Evolutionary conservation across 768 basidiomycete genomes (phyloP), one percentile per base, ranked within the genome.

Genomic region (Leccinellum albellum): DNA sequence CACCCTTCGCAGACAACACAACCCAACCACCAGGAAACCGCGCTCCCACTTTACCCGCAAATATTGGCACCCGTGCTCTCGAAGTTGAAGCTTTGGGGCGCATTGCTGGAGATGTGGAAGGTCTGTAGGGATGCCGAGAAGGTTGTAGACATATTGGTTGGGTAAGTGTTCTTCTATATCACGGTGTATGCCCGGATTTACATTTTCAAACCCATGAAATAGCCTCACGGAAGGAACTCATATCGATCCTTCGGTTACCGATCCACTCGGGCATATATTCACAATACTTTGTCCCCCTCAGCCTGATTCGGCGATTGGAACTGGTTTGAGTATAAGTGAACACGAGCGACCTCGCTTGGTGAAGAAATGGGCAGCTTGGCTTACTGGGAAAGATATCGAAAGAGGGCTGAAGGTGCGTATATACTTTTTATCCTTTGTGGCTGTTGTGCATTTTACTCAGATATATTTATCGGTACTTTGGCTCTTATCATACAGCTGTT

Each of bases 361-460:
- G 4, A 85, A 88, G 59, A 79, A 81, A 51, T 94, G 93, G 85
- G 88, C 83, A 3, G 72, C 91, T 8, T 96, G 94, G 94, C 73
- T 97, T 21, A 79, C 85, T 3, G 82, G 80, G 61, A 79, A 80
- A 35, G 85, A 91, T 70, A 75, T 83, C 1, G 85, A 88, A 24
- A 82, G 79, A 45, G 92, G 87, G 4, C 70, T 97, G 24, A 84
- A 85, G 75, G 92, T 90, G 59, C 48, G 67, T 63, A 46, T 44
- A 48, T 37, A 17, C 15, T 33, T 46, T 23, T 40, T 6, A 10
- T 45, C 48, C n/a, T 8, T 6, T 6, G 23, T 14, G 1, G 21
- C 14, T 46, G 5, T 26, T 12, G 40, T 47, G 50, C 33, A 15
- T 47, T 13, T 32, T 26, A n/a, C 44, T 49, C 15, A 33, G 28